phyloP scores from a whole-genome alignment of 2,329 filamentous ascomycete genomes.

The Tolypocladium inflatum region DNA sequence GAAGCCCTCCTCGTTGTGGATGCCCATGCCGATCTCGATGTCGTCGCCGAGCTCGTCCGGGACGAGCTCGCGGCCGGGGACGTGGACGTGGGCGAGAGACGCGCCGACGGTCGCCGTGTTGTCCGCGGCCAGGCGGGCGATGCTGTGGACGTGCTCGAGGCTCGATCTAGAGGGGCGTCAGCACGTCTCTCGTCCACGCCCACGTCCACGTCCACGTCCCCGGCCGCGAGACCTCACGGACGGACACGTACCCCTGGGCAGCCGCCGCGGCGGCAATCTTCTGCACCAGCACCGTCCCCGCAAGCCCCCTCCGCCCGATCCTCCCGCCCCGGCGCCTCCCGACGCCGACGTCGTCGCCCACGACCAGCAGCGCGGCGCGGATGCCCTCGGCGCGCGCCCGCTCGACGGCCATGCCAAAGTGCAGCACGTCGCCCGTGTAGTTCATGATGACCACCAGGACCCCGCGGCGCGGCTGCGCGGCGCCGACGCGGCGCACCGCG shows the following conservation, averaged over 20 bases:
- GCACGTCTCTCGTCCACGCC: too few relatives aligned
- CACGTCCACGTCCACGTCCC: too few relatives aligned
- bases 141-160: not conserved
- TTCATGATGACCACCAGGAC: not conserved
- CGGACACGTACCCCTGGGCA: slow-evolving; percentile 5
- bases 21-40: not conserved
- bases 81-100: not conserved
- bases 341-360: slow-evolving; percentile 66
- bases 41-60: not conserved
- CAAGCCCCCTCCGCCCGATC: slow-evolving; percentile 13
- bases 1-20: not conserved
- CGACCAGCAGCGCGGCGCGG: slow-evolving; percentile 36
- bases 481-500: not conserved
- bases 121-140: not conserved
- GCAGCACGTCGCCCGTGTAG: not conserved
- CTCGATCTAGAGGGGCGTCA: not conserved
- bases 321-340: slow-evolving; percentile 22
- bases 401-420: not conserved
- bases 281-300: slow-evolving; percentile 54
- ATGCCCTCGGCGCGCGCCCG: not conserved
- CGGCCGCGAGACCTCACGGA: not conserved
- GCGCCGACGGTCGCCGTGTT: not conserved
- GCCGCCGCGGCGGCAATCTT: slow-evolving; percentile 58
- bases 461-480: not conserved
- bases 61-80: not conserved